Conservation (phyloP, 2,329 filamentous ascomycete species). For the Ascosphaera apis region DNA sequence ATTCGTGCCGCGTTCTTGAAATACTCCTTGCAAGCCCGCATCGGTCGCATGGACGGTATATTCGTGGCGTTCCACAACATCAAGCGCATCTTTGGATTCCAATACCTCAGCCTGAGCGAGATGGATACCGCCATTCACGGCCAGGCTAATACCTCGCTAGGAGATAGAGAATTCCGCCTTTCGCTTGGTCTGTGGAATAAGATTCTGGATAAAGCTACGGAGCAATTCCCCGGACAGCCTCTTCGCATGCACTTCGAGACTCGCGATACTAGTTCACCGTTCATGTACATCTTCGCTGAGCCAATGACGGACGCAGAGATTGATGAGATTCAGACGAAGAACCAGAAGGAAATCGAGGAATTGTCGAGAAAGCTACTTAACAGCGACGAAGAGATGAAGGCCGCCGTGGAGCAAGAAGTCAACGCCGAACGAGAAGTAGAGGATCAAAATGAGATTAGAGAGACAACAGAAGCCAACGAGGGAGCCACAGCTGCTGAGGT, state of each 20-base stretch:
- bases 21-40: conserved; percentile 86
- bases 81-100: conserved; percentile 87
- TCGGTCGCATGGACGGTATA: conserved; percentile 96
- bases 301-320: conserved; percentile 56
- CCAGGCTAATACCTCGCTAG: conserved; percentile 39
- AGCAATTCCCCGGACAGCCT: conserved; percentile 49
- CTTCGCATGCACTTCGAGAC: conserved; percentile 69
- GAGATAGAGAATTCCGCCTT: conserved; percentile 64
- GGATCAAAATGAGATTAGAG: conserved; percentile 4
- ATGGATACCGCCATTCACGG: conserved; percentile 87
- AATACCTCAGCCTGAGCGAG: conserved; percentile 68
- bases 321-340: conserved; percentile 45
- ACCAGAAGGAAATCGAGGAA: conserved; percentile 39
- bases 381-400: conserved; percentile 8
- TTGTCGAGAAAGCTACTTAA: conserved; percentile 35
- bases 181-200: conserved; percentile 63
- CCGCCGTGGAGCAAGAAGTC: conserved; percentile 8
- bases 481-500: conserved; percentile 3
- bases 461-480: conserved; percentile 5
- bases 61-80: conserved; percentile 95
- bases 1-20: conserved; percentile 85
- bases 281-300: conserved; percentile 79
- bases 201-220: conserved; percentile 50
- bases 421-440: conserved; percentile 8
- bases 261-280: conserved; percentile 32